Percentiles rank a stretch among this genome's conserved stretches.
These are phyloP conservation scores for Sphaerulina vaccinii DNA, from an alignment of 2,329 filamentous ascomycete species.

Conservation along the genomic window DNA sequence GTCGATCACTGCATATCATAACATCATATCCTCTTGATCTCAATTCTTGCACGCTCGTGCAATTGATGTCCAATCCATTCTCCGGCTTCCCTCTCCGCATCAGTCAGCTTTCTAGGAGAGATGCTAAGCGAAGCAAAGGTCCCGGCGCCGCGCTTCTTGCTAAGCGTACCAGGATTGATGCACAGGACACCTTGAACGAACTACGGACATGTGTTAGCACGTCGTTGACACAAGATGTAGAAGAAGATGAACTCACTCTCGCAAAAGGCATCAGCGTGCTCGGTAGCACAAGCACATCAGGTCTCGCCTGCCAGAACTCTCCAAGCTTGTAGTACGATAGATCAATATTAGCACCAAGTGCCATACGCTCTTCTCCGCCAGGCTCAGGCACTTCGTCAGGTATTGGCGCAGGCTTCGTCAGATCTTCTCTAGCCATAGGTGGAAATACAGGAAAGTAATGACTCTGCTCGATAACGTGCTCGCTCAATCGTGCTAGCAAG, in stretches of 20 bases:
- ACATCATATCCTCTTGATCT: slow-evolving; percentile 72
- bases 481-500: slow-evolving; percentile 67
- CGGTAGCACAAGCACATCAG: slow-evolving; percentile 80
- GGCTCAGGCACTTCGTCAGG: slow-evolving; percentile 42
- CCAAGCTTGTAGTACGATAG: slow-evolving; percentile 81
- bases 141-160: slow-evolving; percentile 79
- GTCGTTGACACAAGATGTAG: neutral
- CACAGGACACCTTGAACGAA: slow-evolving; percentile 86
- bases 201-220: slow-evolving; percentile 46
- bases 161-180: slow-evolving; percentile 85
- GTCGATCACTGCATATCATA: too few relatives aligned
- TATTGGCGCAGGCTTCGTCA: slow-evolving; percentile 56
- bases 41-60: slow-evolving; percentile 79
- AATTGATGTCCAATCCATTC: slow-evolving; percentile 70
- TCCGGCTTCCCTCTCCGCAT: slow-evolving; percentile 56
- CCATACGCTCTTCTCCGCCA: slow-evolving; percentile 49
- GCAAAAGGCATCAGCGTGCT: slow-evolving; percentile 83
- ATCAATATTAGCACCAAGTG: slow-evolving; percentile 77
- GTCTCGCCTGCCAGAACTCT: slow-evolving; percentile 82
- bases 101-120: slow-evolving; percentile 60
- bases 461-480: slow-evolving; percentile 81
- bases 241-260: slow-evolving; percentile 61
- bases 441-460: slow-evolving; percentile 92
- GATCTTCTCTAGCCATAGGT: slow-evolving; percentile 65
- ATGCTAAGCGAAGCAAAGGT: slow-evolving; percentile 81